A percentile compares a stretch with the other conserved stretches of the same genome.
Evolutionary conservation across 2,329 filamentous ascomycete genomes (phyloP).

Genomic region (Fusarium camptoceras): DNA sequence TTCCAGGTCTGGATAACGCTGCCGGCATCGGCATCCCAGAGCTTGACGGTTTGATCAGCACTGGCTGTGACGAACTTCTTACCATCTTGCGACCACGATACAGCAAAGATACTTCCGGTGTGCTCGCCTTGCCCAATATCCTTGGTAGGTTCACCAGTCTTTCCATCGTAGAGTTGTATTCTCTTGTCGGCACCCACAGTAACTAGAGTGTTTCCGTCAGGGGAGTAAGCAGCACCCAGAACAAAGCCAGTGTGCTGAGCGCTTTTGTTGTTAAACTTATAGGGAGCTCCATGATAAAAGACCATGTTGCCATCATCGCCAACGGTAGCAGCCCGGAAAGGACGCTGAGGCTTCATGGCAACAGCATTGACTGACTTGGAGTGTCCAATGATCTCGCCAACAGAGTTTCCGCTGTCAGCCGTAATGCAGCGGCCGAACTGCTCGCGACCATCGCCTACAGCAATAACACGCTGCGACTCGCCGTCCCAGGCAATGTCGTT

Average conservation of each 20-base stretch:
- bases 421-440: constrained; percentile 94
- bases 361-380: constrained; percentile 92
- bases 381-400: constrained; percentile 94
- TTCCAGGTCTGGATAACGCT: constrained; percentile 85
- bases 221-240: constrained; percentile 87
- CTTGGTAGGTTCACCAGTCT: constrained; percentile 85
- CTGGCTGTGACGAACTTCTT: constrained; percentile 90
- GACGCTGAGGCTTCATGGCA: constrained; percentile 87
- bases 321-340: constrained; percentile 90
- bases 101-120: constrained; percentile 90
- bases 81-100: constrained; percentile 90
- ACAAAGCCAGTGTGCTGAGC: constrained; percentile 89
- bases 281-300: constrained; percentile 93
- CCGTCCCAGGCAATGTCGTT: constrained; percentile 98
- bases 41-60: constrained; percentile 92
- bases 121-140: constrained; percentile 87
- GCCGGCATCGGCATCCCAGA: constrained; percentile 90
- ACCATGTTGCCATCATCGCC: constrained; percentile 90
- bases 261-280: constrained; percentile 92
- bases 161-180: constrained; percentile 96
- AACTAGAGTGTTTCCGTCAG: constrained; percentile 83
- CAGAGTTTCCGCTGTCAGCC: constrained; percentile 93
- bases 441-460: constrained; percentile 94
- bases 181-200: constrained; percentile 92
- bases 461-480: constrained; percentile 95